Conservation (phyloP, 805 yeast genomes). For the Candida yuanshanica region DNA sequence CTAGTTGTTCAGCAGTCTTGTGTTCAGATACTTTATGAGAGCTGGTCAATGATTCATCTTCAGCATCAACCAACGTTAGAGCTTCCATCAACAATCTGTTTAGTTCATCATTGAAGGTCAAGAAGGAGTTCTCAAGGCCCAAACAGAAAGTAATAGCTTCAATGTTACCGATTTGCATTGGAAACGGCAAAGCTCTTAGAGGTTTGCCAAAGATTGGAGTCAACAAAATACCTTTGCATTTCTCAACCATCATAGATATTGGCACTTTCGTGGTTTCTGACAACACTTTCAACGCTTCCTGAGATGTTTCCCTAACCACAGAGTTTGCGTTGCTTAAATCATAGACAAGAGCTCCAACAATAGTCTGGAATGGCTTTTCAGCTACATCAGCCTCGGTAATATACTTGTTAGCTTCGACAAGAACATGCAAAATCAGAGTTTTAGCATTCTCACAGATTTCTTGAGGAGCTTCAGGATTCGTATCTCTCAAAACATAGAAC, state of each 20-base stretch:
- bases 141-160: slow-evolving; percentile 95
- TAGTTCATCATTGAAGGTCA: slow-evolving; percentile 84
- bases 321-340: slow-evolving; percentile 88
- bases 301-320: slow-evolving; percentile 77
- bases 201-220: slow-evolving; percentile 98
- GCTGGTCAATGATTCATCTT: slow-evolving; percentile 89
- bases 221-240: slow-evolving; percentile 74
- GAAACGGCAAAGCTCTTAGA: slow-evolving; percentile 91
- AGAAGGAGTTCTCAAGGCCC: slow-evolving; percentile 70
- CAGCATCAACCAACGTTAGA: slow-evolving; percentile 92
- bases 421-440: slow-evolving; percentile 54
- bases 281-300: slow-evolving; percentile 57
- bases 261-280: slow-evolving; percentile 68
- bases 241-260: slow-evolving; percentile 68
- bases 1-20: slow-evolving; percentile 81
- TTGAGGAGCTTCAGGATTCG: slow-evolving; percentile 82
- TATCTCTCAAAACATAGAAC: slow-evolving; percentile 85
- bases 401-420: slow-evolving; percentile 60
- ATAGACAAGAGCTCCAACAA: slow-evolving; percentile 85
- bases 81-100: slow-evolving; percentile 85
- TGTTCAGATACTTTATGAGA: slow-evolving; percentile 82
- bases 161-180: slow-evolving; percentile 97
- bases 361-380: slow-evolving; percentile 69
- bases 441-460: slow-evolving; percentile 71
- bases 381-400: slow-evolving; percentile 56